Evolutionary conservation across 305 asterid genomes (phyloP).

Genomic region (Fraxinus paxiana): DNA sequence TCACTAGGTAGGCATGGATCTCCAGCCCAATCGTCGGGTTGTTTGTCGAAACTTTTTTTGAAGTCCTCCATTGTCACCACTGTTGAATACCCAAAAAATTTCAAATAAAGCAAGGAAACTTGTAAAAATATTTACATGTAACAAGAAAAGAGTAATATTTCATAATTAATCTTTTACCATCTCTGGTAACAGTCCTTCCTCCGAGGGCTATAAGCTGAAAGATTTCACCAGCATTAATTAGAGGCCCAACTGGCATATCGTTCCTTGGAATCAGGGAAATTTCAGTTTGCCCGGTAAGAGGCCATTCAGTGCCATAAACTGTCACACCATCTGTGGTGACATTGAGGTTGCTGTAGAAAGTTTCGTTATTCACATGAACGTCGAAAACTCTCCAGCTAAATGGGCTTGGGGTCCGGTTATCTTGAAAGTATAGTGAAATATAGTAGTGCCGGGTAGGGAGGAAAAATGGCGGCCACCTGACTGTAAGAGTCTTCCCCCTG

Average conservation of each 20-base stretch:
- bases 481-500: slow-evolving; percentile 48
- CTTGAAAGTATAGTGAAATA: slow-evolving; percentile 72
- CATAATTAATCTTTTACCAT: slow-evolving; percentile 41
- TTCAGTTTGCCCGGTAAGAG: slow-evolving; percentile 51
- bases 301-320: slow-evolving; percentile 60
- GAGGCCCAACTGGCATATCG: slow-evolving; percentile 63
- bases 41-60: slow-evolving; percentile 31
- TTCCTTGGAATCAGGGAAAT: slow-evolving; percentile 44
- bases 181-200: slow-evolving; percentile 58
- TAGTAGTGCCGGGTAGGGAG: slow-evolving; percentile 53
- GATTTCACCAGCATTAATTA: slow-evolving; percentile 78
- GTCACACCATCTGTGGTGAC: slow-evolving; percentile 55
- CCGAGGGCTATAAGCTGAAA: slow-evolving; percentile 54
- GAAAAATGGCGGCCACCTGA: slow-evolving; percentile 72
- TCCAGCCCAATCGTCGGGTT: slow-evolving; percentile 72
- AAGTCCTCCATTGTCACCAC: slow-evolving; percentile 61
- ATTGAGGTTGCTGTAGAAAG: slow-evolving; percentile 57
- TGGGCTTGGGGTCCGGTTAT: slow-evolving; percentile 57
- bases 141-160: not conserved
- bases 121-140: not conserved
- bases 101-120: not conserved
- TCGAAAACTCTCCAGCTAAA: slow-evolving; percentile 73
- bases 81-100: slow-evolving; percentile 20
- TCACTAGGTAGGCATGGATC: slow-evolving; percentile 80
- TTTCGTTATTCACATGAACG: slow-evolving; percentile 47